Conservation (phyloP, 495 filamentous ascomycete species). For the Penicillium psychrofluorescens region DNA sequence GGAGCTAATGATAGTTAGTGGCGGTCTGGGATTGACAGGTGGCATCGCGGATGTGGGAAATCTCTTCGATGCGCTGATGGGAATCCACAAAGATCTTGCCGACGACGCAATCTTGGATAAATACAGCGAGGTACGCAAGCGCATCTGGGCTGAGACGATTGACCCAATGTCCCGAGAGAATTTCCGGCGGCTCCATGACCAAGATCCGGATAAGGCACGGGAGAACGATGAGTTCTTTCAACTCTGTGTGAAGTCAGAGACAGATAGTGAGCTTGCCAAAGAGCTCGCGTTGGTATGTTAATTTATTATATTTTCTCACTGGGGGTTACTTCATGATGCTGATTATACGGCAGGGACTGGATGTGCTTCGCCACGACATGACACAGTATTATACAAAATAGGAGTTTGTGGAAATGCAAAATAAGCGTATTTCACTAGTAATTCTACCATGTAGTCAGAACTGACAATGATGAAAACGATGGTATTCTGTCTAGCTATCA, state of each 20-base stretch:
- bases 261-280: slow-evolving; percentile 12
- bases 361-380: slow-evolving; percentile 23
- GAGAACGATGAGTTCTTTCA: slow-evolving; percentile 35
- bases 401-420: too few species aligned
- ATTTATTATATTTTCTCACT: background rate
- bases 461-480: too few species aligned
- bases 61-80: slow-evolving; percentile 50
- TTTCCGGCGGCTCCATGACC: slow-evolving; percentile 26
- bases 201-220: slow-evolving; percentile 25
- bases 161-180: slow-evolving; percentile 51
- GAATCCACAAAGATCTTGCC: slow-evolving; percentile 46
- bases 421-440: too few species aligned
- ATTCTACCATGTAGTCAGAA: too few species aligned
- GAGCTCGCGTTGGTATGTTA: slow-evolving; percentile 19
- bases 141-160: slow-evolving; percentile 49
- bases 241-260: slow-evolving; percentile 16
- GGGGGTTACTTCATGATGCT: background rate
- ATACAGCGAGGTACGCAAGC: slow-evolving; percentile 49
- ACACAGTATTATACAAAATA: slow-evolving; percentile 19
- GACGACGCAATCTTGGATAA: slow-evolving; percentile 50
- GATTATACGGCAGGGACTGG: slow-evolving; percentile 11
- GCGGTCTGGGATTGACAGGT: slow-evolving; percentile 54
- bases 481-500: too few species aligned
- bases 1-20: slow-evolving; percentile 15
- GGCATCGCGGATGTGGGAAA: slow-evolving; percentile 54